Conservation (phyloP, 2,329 filamentous ascomycete genomes). For the Phialophora macrospora region DNA sequence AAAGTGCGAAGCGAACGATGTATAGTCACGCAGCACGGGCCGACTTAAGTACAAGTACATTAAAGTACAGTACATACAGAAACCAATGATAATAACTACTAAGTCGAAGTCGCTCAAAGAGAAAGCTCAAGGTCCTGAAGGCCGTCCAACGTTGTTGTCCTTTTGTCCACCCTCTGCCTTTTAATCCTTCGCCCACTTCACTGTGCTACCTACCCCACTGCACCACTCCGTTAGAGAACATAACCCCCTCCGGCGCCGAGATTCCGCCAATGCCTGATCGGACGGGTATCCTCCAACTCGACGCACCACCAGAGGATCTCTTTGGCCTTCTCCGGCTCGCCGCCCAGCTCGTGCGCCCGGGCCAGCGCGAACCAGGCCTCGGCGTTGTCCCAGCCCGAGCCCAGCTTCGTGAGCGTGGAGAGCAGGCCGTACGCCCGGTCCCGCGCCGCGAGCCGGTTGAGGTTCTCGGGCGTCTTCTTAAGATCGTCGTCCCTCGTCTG, state of each 20-base stretch:
- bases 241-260: slow-evolving; percentile 68
- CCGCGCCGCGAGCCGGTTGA: slow-evolving; percentile 84
- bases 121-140: neutral
- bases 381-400: slow-evolving; percentile 84
- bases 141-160: neutral
- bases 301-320: slow-evolving; percentile 98
- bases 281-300: slow-evolving; percentile 84
- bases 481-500: slow-evolving; percentile 40
- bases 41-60: neutral
- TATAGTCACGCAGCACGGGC: neutral
- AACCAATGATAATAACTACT: neutral
- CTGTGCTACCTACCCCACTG: neutral
- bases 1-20: neutral
- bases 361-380: slow-evolving; percentile 93
- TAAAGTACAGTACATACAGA: neutral
- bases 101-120: neutral
- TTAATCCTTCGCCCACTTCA: neutral
- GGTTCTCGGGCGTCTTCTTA: slow-evolving; percentile 67
- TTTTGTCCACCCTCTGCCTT: neutral
- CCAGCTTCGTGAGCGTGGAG: slow-evolving; percentile 80
- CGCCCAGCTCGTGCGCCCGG: slow-evolving; percentile 83
- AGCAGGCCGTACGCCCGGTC: slow-evolving; percentile 87
- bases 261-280: slow-evolving; percentile 78
- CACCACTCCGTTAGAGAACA: slow-evolving; percentile 51
- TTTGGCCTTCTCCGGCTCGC: slow-evolving; percentile 84